Percentiles rank a stretch among this genome's conserved stretches.
phyloP scores from a whole-genome alignment of 805 yeast species.

The Wickerhamiella slavikovae region DNA sequence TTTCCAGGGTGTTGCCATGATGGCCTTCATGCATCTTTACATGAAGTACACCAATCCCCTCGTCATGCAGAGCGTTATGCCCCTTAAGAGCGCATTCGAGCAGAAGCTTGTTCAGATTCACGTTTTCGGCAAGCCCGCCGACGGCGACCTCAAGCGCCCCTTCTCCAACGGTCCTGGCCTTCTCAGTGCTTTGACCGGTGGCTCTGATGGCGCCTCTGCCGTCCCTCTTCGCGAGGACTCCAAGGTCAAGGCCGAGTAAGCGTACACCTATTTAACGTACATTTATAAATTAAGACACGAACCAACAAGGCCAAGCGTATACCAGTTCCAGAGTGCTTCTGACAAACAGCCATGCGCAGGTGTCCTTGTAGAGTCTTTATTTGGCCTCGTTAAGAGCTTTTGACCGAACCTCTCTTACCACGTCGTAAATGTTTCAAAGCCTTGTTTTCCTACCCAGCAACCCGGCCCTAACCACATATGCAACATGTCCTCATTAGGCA shows the following conservation, averaged over 20 bases:
- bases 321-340: too few relatives aligned
- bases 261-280: too few relatives aligned
- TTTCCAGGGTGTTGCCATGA: slow-evolving; percentile 82
- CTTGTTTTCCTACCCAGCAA: too few relatives aligned
- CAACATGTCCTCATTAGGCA: too few relatives aligned
- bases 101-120: slow-evolving; percentile 82
- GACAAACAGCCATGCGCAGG: not conserved
- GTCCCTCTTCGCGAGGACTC: slow-evolving; percentile 67
- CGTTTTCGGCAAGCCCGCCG: slow-evolving; percentile 58
- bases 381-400: not conserved
- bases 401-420: not conserved
- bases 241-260: slow-evolving; percentile 53
- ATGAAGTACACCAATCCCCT: slow-evolving; percentile 95
- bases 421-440: too few relatives aligned
- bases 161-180: slow-evolving; percentile 76
- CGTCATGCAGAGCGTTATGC: slow-evolving; percentile 81
- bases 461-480: too few relatives aligned
- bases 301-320: too few relatives aligned
- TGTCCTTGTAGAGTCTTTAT: not conserved
- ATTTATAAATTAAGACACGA: too few relatives aligned
- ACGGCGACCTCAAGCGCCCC: slow-evolving; percentile 90
- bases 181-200: slow-evolving; percentile 34
- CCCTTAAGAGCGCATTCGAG: slow-evolving; percentile 78
- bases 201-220: slow-evolving; percentile 33
- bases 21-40: slow-evolving; percentile 95